These are phyloP conservation scores for Daldinia sp. DNA, from an alignment of 2,329 filamentous ascomycete genomes.

Conservation along the genomic window DNA sequence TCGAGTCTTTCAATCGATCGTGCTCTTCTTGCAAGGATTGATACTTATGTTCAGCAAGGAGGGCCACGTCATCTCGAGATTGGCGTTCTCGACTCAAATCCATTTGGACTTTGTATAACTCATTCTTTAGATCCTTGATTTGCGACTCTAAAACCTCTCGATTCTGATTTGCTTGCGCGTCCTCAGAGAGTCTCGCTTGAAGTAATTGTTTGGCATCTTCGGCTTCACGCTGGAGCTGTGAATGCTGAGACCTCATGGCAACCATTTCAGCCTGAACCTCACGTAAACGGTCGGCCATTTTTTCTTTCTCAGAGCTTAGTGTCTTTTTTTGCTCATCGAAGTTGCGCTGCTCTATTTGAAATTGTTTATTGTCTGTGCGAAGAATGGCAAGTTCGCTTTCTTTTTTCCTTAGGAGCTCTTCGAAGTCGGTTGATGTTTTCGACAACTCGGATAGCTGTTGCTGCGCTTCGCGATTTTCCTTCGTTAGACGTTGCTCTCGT, in stretches of 20 bases:
- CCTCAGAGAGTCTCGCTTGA: slow-evolving; percentile 87
- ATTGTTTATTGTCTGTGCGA: slow-evolving; percentile 83
- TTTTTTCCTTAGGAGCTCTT: slow-evolving; percentile 91
- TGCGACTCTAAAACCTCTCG: slow-evolving; percentile 86
- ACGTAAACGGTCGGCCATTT: slow-evolving; percentile 76
- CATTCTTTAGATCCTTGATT: slow-evolving; percentile 83
- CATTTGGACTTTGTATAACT: slow-evolving; percentile 84
- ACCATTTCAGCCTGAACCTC: slow-evolving; percentile 89
- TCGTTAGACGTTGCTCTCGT: slow-evolving; percentile 77
- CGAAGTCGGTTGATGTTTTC: slow-evolving; percentile 91
- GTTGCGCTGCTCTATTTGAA: slow-evolving; percentile 79
- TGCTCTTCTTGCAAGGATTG: slow-evolving; percentile 84
- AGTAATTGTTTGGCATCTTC: slow-evolving; percentile 86
- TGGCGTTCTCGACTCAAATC: slow-evolving; percentile 92
- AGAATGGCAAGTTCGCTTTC: slow-evolving; percentile 91
- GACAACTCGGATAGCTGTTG: slow-evolving; percentile 88
- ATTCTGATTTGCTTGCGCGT: slow-evolving; percentile 83
- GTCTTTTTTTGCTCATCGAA: slow-evolving; percentile 81
- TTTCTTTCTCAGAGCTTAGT: slow-evolving; percentile 79
- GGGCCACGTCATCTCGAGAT: slow-evolving; percentile 90
- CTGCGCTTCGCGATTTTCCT: slow-evolving; percentile 84
- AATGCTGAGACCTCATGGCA: slow-evolving; percentile 83
- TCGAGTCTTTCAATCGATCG: slow-evolving; percentile 86
- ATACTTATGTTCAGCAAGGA: slow-evolving; percentile 89
- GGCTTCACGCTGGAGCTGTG: slow-evolving; percentile 86